Base-by-base conservation (phyloP, 768 basidiomycete genomes). In the Lentinula guzmanii region DNA sequence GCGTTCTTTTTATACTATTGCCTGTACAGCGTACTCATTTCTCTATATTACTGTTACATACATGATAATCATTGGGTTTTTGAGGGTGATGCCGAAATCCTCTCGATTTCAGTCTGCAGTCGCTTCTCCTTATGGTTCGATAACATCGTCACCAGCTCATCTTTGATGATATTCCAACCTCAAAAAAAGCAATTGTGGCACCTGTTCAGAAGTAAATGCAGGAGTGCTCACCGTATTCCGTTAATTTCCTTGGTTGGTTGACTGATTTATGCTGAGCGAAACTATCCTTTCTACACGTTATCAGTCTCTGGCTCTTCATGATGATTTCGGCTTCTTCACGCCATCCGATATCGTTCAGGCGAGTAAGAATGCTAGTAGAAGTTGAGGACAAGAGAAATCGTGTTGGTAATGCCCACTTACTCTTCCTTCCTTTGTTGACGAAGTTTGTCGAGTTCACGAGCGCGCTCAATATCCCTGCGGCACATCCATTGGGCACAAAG, bases 321-420 rank as follows among this genome's bases (percentile, higher is more conserved):
- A 52, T 41, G 6, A 37, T 24, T 11, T 52, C 31, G 5, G 51
- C 59, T 18, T 51, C 51, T 13, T 60, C 51, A 10, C 50, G 45
- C 59, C 51, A 60, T 15, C 59, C 59, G n/a, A 60, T 51, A 8
- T 60, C 10, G 5, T 42, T 28, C n/a, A 60, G 39, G 42, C 59
- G 48, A 21, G 6, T n/a, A 8, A 60, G 39, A 11, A 60, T 52
- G 10, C 59, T 60, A 16, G 10, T 34, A 34, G 37, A 33, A 43
- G 9, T 13, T 13, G 2, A 5, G 24, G 50, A 35, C 6, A 28
- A 31, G 41, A 24, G 9, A 13, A 16, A 48, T 10, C 7, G 15
- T 5, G 5, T 15, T 7, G 31, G 16, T 42, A 1, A 41, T n/a
- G 50, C 9, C 8, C 3, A 52, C 50, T 37, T 34, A 60, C 59